A percentile compares a stretch with the other conserved stretches of the same genome.
Evolutionary conservation across 805 yeast species (phyloP).

Genomic region (Yamadazyma ubonensis): DNA sequence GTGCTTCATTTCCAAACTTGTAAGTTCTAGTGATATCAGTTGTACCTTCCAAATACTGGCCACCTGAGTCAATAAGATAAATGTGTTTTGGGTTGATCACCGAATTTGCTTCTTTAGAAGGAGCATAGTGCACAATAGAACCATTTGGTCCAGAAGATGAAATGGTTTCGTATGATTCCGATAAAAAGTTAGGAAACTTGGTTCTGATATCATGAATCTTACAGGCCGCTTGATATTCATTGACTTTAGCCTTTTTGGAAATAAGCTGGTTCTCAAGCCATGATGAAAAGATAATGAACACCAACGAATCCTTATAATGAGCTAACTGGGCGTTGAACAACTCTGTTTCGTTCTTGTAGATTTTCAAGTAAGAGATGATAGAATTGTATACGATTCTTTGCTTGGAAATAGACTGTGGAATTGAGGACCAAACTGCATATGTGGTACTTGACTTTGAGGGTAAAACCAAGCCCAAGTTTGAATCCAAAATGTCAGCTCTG

Average conservation of each 20-base stretch:
- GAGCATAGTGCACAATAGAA: slow-evolving; percentile 74
- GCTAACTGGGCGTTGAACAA: slow-evolving; percentile 68
- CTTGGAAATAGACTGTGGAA: slow-evolving; percentile 32
- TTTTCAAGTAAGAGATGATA: slow-evolving; percentile 52
- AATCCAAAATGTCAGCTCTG: slow-evolving; percentile 18
- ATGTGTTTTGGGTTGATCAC: slow-evolving; percentile 58
- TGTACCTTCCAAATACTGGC: slow-evolving; percentile 66
- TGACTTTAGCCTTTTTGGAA: slow-evolving; percentile 41
- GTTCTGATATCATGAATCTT: slow-evolving; percentile 57
- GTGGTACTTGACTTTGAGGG: slow-evolving; percentile 32
- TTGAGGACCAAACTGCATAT: slow-evolving; percentile 28
- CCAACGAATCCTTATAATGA: slow-evolving; percentile 81
- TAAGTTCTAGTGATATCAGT: slow-evolving; percentile 92
- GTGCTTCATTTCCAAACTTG: slow-evolving; percentile 50
- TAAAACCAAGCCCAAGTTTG: slow-evolving; percentile 24
- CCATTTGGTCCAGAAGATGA: slow-evolving; percentile 76
- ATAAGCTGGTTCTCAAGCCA: slow-evolving; percentile 70
- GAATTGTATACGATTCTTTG: slow-evolving; percentile 26
- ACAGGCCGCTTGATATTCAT: slow-evolving; percentile 66
- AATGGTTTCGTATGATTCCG: slow-evolving; percentile 73
- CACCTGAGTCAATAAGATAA: slow-evolving; percentile 58
- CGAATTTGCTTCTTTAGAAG: slow-evolving; percentile 56
- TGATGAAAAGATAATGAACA: slow-evolving; percentile 68
- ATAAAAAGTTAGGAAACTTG: slow-evolving; percentile 54
- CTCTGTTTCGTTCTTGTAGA: slow-evolving; percentile 74